Evolutionary conservation across 2,329 filamentous ascomycete genomes (phyloP).

Genomic region (Emydomyces testavorans): DNA sequence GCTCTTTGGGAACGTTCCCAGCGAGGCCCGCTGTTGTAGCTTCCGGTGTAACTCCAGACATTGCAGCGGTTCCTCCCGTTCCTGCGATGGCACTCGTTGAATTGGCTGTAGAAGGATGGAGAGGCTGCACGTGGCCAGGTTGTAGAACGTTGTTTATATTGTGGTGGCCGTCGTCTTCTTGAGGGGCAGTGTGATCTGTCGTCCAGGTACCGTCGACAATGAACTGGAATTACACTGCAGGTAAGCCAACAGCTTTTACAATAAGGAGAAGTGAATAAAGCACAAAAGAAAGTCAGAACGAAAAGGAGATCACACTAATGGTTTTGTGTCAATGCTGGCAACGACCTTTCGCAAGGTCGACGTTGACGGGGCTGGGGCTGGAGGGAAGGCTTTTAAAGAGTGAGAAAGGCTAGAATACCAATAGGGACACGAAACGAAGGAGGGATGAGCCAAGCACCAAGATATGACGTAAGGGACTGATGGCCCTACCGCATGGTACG

Average conservation of each 20-base stretch:
- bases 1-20: slow-evolving; percentile 49
- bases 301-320: slow-evolving; percentile 16
- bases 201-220: slow-evolving; percentile 89
- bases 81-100: slow-evolving; percentile 3
- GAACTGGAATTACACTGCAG: slow-evolving; percentile 48
- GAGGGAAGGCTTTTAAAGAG: slow-evolving; percentile 7
- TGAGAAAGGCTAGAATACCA: slow-evolving; percentile 1
- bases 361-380: slow-evolving; percentile 3
- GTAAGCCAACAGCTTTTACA: neutral
- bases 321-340: neutral
- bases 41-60: slow-evolving; percentile 55
- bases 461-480: slow-evolving; percentile 10
- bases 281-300: slow-evolving; percentile 14
- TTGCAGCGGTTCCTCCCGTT: slow-evolving; percentile 13
- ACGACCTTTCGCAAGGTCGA: neutral
- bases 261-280: slow-evolving; percentile 11
- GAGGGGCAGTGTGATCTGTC: slow-evolving; percentile 65
- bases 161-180: slow-evolving; percentile 69
- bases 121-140: slow-evolving; percentile 53
- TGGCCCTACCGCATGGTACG: neutral
- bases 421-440: neutral
- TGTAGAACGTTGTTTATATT: slow-evolving; percentile 90
- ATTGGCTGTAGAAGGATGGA: slow-evolving; percentile 12
- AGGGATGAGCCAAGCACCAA: neutral
- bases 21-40: slow-evolving; percentile 61